phyloP scores from a whole-genome alignment of 345 rosid genomes.

The Aquilaria malaccensis region DNA sequence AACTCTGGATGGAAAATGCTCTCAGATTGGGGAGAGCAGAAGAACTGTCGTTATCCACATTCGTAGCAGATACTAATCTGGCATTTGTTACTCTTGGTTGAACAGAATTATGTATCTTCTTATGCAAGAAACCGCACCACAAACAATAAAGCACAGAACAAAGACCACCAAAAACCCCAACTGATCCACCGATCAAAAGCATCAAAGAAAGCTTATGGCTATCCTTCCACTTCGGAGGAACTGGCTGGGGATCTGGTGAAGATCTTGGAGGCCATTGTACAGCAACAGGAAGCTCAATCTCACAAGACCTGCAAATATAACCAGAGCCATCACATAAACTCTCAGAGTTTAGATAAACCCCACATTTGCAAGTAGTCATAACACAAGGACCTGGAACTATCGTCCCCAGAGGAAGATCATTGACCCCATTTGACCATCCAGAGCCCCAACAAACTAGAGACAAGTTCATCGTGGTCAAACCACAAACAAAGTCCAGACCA shows the following conservation, averaged over 20 bases:
- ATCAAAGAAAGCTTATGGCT: constrained; percentile 26
- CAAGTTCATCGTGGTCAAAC: constrained; percentile 38
- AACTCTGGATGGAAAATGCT: constrained; percentile 24
- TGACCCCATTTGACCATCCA: constrained; percentile 30
- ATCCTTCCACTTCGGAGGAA: constrained; percentile 3
- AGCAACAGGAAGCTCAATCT: constrained; percentile 33
- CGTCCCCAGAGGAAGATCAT: constrained; percentile 26
- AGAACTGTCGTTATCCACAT: constrained; percentile 10
- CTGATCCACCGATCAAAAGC: constrained; percentile 36
- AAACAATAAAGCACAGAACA: constrained; percentile 31
- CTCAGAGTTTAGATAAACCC: constrained; percentile 39
- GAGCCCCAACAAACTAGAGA: constrained; percentile 47
- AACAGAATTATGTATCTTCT: constrained; percentile 10
- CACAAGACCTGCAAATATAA: constrained; percentile 46
- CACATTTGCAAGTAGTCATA: constrained; percentile 36
- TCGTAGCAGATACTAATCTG: not conserved
- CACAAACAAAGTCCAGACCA: constrained; percentile 43
- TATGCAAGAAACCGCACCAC: constrained; percentile 18
- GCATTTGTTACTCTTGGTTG: constrained; percentile 14
- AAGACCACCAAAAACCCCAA: constrained; percentile 37
- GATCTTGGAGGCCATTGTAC: constrained; percentile 30
- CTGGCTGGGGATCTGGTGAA: constrained; percentile 12
- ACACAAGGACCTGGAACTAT: constrained; percentile 56
- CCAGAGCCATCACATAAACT: constrained; percentile 42
- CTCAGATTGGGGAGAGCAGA: constrained; percentile 11